Base-by-base conservation (phyloP, 2,329 filamentous ascomycete species). In the Rachicladosporium sp. region DNA sequence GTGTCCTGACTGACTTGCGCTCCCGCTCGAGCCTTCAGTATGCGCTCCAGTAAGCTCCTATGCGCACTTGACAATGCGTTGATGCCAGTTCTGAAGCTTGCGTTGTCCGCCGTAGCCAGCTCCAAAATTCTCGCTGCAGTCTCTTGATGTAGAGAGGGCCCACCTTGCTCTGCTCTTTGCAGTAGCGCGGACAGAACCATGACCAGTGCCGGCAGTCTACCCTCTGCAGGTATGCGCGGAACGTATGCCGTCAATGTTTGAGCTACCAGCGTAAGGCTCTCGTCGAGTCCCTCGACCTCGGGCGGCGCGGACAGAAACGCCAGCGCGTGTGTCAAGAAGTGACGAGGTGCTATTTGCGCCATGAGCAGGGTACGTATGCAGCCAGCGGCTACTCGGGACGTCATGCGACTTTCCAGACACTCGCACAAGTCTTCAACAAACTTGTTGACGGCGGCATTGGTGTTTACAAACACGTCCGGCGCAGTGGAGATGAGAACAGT, bases 401-500 rank as follows among this genome's bases (percentile, higher is more conserved):
- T 89, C 74, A 85, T 82, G 46, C 80, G 73, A 53, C 82, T 82
- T 38, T 71, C 76, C 13, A 98, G 72, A 58, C 88, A 94, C 53
- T 94, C 89, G 30, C 89, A 65, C 13, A 94, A 63, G 63, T 93
- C 86, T 48, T 83, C 74, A 3, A 94, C 68, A 51, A 88, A 88
- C 40, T 76, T 76, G 15, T 71, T 66, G 34, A 94, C 73, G 1
- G 93, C 70, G 6, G 80, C 75, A 50, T 96, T 88, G 32, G 74
- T 76, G 1, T 83, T 74, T 1, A 78, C 74, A 40, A 96, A 73
- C 33, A 79, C 71, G 2, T 46, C 23, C 19, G 48, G 45, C 43
- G 77, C 73, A 5, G 84, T 82, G 6, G 86, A 94, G 44, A 98
- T 78, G 6, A 98, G 72, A 43, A 98, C 82, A 0, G 91, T 94